Conservation (phyloP, 169 alveolate genomes). For the Besnoitia besnoiti region DNA sequence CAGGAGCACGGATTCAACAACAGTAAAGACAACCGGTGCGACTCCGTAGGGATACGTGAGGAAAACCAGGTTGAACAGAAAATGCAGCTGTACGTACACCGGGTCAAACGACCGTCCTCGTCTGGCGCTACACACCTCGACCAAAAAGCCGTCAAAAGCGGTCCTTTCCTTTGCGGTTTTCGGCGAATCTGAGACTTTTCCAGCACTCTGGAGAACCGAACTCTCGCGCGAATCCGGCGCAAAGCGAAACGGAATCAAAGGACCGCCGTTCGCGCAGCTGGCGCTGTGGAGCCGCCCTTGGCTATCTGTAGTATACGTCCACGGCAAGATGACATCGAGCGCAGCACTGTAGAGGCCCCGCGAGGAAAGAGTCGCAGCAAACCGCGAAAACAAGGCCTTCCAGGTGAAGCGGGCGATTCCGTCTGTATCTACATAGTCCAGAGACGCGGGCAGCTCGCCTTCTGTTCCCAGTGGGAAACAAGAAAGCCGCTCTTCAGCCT, state of each 20-base stretch:
- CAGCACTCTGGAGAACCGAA: background rate
- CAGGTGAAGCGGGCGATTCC: background rate
- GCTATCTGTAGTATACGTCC: background rate
- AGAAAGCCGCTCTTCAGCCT: background rate
- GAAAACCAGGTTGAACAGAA: background rate
- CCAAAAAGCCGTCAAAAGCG: background rate
- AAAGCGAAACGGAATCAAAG: background rate
- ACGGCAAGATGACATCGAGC: background rate
- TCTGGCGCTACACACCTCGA: background rate
- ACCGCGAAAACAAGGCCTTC: background rate
- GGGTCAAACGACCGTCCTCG: slow-evolving; percentile 11
- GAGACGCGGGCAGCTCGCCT: too few species aligned
- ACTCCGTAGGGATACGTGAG: background rate
- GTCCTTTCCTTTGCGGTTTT: background rate
- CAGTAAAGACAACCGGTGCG: background rate
- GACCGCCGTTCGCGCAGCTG: background rate
- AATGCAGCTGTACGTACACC: background rate
- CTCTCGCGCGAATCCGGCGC: background rate
- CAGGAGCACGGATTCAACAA: background rate
- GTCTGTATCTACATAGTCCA: too few species aligned
- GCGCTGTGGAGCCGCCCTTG: background rate
- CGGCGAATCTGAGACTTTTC: background rate
- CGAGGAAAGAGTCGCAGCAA: background rate
- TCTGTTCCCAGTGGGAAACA: too few species aligned
- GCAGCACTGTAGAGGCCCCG: background rate